A percentile compares a stretch with the other conserved stretches of the same genome.
phyloP scores from a whole-genome alignment of 1,139 yeast species.

The Suhomyces chickasaworum region DNA sequence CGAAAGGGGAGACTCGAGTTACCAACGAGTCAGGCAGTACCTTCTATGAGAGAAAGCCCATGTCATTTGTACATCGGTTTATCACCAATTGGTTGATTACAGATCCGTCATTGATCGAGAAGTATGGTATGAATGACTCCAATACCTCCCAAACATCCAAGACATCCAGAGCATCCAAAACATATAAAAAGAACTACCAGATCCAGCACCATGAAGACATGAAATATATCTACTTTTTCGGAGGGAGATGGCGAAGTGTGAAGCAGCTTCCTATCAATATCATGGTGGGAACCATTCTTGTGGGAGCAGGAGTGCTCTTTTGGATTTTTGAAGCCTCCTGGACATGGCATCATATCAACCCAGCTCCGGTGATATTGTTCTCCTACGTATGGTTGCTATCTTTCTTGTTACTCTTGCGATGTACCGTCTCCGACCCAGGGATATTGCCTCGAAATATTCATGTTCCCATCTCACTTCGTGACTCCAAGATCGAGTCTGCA shows the following conservation, averaged over 20 bases:
- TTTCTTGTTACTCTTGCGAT: conserved; percentile 50
- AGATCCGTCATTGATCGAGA: conserved; percentile 34
- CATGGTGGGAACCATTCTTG: conserved; percentile 33
- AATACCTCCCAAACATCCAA: too few species aligned
- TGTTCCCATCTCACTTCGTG: conserved; percentile 30
- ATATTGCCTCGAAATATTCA: conserved; percentile 70
- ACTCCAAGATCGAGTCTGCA: conserved; percentile 27
- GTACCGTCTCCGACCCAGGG: conserved; percentile 72
- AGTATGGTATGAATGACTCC: conserved; percentile 6
- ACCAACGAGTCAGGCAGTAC: conserved; percentile 8
- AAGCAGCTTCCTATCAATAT: conserved; percentile 40
- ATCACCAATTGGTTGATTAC: conserved; percentile 48
- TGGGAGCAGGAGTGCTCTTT: conserved; percentile 53
- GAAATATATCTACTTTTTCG: conserved; percentile 53
- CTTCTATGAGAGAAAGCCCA: conserved; percentile 1
- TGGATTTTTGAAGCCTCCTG: conserved; percentile 51
- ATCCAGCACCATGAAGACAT: conserved; percentile 32
- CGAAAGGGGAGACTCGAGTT: conserved; percentile 10
- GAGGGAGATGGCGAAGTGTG: conserved; percentile 60
- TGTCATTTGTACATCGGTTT: conserved; percentile 23
- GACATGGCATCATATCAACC: conserved; percentile 60
- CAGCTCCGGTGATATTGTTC: conserved; percentile 59
- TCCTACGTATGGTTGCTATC: conserved; percentile 59
- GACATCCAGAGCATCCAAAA: too few species aligned
- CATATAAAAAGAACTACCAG: conserved; percentile 39